Evolutionary conservation across 2,329 filamentous ascomycete genomes (phyloP), one percentile per base, ranked within the genome.

Genomic region (Alternaria novae-zelandiae): DNA sequence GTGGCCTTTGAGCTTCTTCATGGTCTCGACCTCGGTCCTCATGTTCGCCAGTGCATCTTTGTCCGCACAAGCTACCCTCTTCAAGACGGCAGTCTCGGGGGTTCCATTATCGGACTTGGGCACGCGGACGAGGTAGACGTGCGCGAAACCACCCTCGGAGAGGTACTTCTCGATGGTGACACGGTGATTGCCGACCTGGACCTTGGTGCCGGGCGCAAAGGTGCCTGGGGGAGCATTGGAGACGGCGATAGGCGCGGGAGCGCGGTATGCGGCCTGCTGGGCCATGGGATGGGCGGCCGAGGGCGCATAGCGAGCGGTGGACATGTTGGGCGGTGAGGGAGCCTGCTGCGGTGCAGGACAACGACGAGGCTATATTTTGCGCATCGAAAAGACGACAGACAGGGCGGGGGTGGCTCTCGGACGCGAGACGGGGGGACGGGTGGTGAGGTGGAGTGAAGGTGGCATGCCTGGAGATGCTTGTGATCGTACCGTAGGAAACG

Each of bases 1-100:
- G 86, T 98, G 96, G 61, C 96, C 96, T 85, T 97, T 97, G 74
- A 99, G 87, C 82, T 96, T 94, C 89, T 99, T 99, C 96, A 99
- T 99, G 13, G 96, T 99, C 84, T 99, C 96, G 72, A 99, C 96
- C 85, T 99, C 96, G 70, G 90, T 98, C 80, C 96, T 90, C 96
- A 99, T 98, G 81, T 92, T 94, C 67, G 93, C 92, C 82, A 99
- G 85, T 62, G 95, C 89, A 69, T 97, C 92, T 86, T 97, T 97
- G 82, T 99, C 96, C 30, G 96, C 94, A 56, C 98, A 96, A 36
- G 96, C 96, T 62, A 99, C 96, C 77, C 96, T 87, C 86, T 99
- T 97, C 76, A 97, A 85, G 53, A 97, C 94, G 12, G 93, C 94
- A 73, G 89, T 85, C 72, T 96, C 91, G 68, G 91, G 90, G 66